Evolutionary conservation across 2,329 filamentous ascomycete species (phyloP), one percentile per base, ranked within the genome.

Genomic region (Cadophora gregata): DNA sequence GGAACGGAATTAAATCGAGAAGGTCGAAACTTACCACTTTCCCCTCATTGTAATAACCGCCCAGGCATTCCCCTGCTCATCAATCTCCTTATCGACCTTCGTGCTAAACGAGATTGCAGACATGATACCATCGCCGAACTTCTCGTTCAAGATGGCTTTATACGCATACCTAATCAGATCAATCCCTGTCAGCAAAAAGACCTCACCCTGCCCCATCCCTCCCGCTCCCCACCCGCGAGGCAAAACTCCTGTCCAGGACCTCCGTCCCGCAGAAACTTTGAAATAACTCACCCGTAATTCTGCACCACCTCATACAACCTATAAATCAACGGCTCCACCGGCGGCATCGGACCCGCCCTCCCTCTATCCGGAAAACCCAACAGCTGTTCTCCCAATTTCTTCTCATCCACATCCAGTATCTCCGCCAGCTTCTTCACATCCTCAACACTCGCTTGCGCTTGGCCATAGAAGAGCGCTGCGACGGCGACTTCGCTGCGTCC

Each of bases 41-140:
- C 76, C 90, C 88, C 70, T 93, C 91, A 69, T 88, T 89, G 64
- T 97, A 84, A 97, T 96, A 73, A 93, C 88, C 4, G 91, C 93
- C 93, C 93, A 97, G 7, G 90, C 84, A 62, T 87, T 85, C 4
- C 93, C 94, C 74, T 92, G 87, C 68, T 91, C 88, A 78, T 97
- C 95, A 1, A 90, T 89, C 85, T 98, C 95, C 86, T 96, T 97
- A 78, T 97, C 93, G 2, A 98, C 91, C 76, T 93, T 93, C 0
- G 93, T 97, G 62, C 88, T 91, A 79, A 97, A 97, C 19, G 89
- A 88, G 76, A 97, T 97, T 0, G 94, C 95, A 77, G 93, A 97
- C 95, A 98, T 97, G 76, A 98, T 98, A 0, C 95, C 95, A 77
- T 94, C 91, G 0, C 91, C 91, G 77, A 93, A 93, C 84, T 97